Percentiles rank a stretch among this genome's conserved stretches.
phyloP scores from a whole-genome alignment of 306 rosid genomes.

The Sphenostylis stenocarpa region DNA sequence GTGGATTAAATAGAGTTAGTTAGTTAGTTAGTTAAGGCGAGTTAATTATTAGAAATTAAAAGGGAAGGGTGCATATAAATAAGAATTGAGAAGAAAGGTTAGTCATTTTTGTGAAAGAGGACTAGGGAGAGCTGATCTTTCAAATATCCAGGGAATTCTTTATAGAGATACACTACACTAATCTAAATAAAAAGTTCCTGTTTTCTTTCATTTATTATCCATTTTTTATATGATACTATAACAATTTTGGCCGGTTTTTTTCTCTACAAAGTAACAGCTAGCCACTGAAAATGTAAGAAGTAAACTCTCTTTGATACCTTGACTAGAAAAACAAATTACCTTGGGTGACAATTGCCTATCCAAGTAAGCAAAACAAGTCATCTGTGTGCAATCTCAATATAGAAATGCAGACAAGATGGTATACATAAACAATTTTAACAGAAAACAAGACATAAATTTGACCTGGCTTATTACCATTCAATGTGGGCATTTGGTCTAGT shows the following conservation, averaged over 20 bases:
- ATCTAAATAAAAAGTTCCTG: too few species aligned
- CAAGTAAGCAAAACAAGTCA: not conserved
- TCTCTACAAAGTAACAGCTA: not conserved
- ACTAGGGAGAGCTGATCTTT: too few species aligned
- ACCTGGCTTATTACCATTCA: not conserved
- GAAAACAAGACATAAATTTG: not conserved
- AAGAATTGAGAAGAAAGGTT: too few species aligned
- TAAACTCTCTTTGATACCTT: slow-evolving; percentile 2
- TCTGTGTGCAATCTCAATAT: not conserved
- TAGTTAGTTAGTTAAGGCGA: too few species aligned
- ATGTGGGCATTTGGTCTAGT: slow-evolving; percentile 56
- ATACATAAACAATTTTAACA: not conserved
- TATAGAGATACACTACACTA: too few species aligned
- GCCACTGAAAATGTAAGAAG: not conserved
- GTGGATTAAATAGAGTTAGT: too few species aligned
- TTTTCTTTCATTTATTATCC: too few species aligned
- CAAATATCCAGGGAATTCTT: too few species aligned
- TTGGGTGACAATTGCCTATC: not conserved
- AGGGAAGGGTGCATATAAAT: too few species aligned
- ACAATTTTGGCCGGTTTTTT: not conserved
- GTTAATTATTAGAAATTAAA: too few species aligned
- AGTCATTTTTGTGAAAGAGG: too few species aligned
- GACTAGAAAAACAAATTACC: slow-evolving; percentile 8
- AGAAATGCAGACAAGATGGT: not conserved
- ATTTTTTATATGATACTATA: not conserved